These are phyloP conservation scores for Knoxdaviesia capensis DNA, from an alignment of 2,329 filamentous ascomycete genomes.

Conservation along the genomic window DNA sequence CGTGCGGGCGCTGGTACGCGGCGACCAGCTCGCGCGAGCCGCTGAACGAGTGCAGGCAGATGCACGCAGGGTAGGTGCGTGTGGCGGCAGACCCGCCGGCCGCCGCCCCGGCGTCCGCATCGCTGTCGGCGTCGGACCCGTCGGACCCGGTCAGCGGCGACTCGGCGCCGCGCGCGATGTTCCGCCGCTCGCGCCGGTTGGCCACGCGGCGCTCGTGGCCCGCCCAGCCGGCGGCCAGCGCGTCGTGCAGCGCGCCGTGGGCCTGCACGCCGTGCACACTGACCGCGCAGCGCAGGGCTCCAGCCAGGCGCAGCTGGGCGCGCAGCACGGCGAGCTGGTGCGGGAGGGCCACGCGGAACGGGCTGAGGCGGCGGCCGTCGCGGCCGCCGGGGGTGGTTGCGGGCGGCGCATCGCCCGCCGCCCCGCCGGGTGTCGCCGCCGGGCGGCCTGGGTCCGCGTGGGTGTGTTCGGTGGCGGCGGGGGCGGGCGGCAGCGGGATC, in stretches of 20 bases:
- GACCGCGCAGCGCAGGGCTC: constrained; percentile 41
- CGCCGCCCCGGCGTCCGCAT: constrained; percentile 16
- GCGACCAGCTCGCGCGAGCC: constrained; percentile 54
- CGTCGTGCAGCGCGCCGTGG: constrained; percentile 49
- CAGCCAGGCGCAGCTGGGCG: constrained; percentile 52
- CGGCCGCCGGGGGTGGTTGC: constrained; percentile 46
- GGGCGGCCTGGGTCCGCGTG: background rate
- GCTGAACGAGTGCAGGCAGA: constrained; percentile 89
- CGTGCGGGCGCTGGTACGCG: constrained; percentile 53
- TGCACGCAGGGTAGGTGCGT: constrained; percentile 64
- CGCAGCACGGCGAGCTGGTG: constrained; percentile 49
- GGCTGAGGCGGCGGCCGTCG: constrained; percentile 47
- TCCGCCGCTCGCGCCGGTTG: constrained; percentile 36
- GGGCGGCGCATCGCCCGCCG: too few relatives aligned
- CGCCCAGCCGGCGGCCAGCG: constrained; percentile 45
- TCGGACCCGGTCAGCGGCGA: constrained; percentile 19
- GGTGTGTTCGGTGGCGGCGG: constrained; percentile 6
- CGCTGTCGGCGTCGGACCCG: constrained; percentile 8
- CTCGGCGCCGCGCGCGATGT: constrained; percentile 25
- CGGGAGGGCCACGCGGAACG: constrained; percentile 43
- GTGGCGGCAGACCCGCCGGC: constrained; percentile 12
- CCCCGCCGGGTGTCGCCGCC: background rate
- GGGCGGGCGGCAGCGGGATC: constrained; percentile 28
- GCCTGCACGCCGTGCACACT: constrained; percentile 60
- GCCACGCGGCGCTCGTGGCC: constrained; percentile 44